Conservation (phyloP, 1,284 basidiomycete species). For the Peniophora sp. region DNA sequence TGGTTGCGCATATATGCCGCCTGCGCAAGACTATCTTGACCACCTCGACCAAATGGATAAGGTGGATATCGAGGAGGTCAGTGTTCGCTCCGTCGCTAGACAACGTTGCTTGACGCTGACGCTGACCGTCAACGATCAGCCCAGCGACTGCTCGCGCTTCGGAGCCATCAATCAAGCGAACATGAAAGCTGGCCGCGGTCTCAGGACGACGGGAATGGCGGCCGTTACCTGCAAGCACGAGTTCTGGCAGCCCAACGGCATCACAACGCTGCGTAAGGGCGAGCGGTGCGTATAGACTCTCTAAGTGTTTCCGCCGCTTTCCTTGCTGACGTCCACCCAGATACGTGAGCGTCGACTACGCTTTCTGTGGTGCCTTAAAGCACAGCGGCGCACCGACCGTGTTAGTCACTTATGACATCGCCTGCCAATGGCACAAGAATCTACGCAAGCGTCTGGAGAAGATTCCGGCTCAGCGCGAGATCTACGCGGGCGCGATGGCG, state of each 20-base stretch:
- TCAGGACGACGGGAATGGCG: background rate
- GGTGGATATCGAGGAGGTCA: too few species aligned
- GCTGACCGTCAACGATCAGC: too few species aligned
- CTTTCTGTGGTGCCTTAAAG: too few species aligned
- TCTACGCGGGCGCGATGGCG: background rate
- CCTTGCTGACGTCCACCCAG: too few species aligned
- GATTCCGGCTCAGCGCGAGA: background rate
- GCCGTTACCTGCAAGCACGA: background rate
- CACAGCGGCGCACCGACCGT: background rate
- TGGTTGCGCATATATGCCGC: too few species aligned
- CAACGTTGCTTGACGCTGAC: too few species aligned
- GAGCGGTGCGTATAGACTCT: conserved; percentile 1
- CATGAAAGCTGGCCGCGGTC: background rate
- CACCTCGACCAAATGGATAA: too few species aligned
- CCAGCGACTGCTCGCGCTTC: background rate
- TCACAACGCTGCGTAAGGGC: background rate
- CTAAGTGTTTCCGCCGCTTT: too few species aligned
- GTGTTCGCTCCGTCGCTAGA: too few species aligned
- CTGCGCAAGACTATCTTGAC: too few species aligned
- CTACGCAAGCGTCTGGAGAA: background rate
- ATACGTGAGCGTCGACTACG: too few species aligned
- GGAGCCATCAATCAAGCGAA: background rate
- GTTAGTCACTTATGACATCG: background rate
- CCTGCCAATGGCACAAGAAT: background rate
- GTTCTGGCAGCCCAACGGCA: conserved; percentile 1